phyloP scores from a whole-genome alignment of 1,139 yeast genomes.

The Kodamaea ohmeri region DNA sequence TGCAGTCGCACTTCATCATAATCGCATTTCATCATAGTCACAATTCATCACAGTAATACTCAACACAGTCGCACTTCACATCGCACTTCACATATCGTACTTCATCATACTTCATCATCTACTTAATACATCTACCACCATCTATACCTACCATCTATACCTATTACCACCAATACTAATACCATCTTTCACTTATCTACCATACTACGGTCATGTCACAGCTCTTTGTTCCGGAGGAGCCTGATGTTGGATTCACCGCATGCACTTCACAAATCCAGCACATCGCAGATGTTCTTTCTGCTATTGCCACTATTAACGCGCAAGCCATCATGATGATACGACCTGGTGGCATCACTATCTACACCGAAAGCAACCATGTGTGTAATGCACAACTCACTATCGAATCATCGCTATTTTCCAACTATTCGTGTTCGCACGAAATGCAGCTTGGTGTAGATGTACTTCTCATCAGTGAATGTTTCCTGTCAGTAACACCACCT shows the following conservation, averaged over 20 bases:
- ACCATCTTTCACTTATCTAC: no score
- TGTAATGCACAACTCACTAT: conserved; percentile 35
- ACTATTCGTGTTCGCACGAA: conserved; percentile 28
- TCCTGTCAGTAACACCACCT: conserved; percentile 27
- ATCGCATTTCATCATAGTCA: no score
- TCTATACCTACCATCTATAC: no score
- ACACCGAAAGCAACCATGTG: conserved; percentile 39
- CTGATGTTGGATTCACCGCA: conserved; percentile 25
- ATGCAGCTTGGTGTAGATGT: conserved; percentile 41
- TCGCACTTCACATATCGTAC: no score
- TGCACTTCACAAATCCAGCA: conserved; percentile 41
- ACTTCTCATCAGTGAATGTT: conserved; percentile 33
- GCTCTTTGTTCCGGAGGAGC: conserved; percentile 10
- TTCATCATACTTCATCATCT: no score
- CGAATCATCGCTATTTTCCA: conserved; percentile 37
- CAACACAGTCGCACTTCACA: no score
- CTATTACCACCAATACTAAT: no score
- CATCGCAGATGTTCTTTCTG: conserved; percentile 37
- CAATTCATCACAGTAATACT: no score
- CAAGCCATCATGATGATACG: conserved; percentile 39
- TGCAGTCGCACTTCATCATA: no score
- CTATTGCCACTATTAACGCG: conserved; percentile 31
- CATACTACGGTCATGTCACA: conserved; percentile 7
- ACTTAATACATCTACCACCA: no score
- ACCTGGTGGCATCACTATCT: conserved; percentile 33